Evolutionary conservation across 2,329 filamentous ascomycete genomes (phyloP), one percentile per base, ranked within the genome.

Genomic region (Hypoxylon rubiginosum): DNA sequence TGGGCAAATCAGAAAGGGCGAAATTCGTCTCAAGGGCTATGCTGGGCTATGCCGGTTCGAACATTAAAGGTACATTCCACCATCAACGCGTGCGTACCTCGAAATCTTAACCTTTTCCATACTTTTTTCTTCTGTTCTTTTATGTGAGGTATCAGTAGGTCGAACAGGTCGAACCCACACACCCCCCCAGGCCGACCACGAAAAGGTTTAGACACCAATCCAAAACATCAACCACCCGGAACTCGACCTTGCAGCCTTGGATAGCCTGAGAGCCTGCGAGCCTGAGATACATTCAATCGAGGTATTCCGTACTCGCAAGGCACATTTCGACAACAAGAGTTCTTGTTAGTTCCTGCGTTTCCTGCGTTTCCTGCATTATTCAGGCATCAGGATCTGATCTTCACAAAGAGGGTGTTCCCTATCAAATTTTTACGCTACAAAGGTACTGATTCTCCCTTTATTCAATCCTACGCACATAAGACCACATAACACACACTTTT

Each of bases 261-360:
- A n/a, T n/a, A n/a, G 70, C 41, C 56, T 54, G 50, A 75, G 70
- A 43, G 39, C 39, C 39, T 43, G 39, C 1, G 6, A 19, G 9
- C 76, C 73, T 72, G 74, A 81, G 78, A 78, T 81, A 82, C 80
- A 79, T 82, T 75, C 70, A 72, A 71, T 73, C 63, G 72, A 82
- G 74, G 80, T 82, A 82, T 80, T 76, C 8, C 24, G 19, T 26
- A 49, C 24, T 32, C 48, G 36, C 59, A 60, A 57, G 54, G 52
- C 43, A 62, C 62, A 30, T n/a, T 30, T 69, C 51, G 26, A 67
- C 58, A 60, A n/a, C 57, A 59, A 63, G 53, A 70, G 63, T 70
- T 62, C 67, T 64, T 63, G 67, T 62, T 62, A 64, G 57, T 15
- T 36, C 10, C 11, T 15, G 26, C 7, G 26, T 63, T n/a, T 17